Evolutionary conservation across 805 yeast species (phyloP).

Genomic region (Lipomyces spencermartinsiae): DNA sequence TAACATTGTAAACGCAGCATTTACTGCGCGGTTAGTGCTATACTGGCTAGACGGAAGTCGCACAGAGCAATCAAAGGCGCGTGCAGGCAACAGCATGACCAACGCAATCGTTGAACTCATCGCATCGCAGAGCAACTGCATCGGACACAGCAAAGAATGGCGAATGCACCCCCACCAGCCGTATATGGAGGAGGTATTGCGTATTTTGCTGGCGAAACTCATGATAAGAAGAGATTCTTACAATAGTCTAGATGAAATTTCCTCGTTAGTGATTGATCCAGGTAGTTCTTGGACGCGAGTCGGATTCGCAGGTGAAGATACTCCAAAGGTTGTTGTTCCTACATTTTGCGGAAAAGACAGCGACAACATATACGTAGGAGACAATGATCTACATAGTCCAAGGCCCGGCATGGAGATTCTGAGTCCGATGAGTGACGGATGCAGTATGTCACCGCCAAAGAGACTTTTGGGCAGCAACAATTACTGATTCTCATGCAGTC

Average conservation of each 20-base stretch:
- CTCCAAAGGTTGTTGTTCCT: constrained; percentile 77
- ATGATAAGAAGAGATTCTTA: constrained; percentile 8
- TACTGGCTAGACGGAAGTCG: not conserved
- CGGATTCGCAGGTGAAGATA: constrained; percentile 93
- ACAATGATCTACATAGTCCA: constrained; percentile 52
- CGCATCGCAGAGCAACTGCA: not conserved
- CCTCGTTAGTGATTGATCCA: constrained; percentile 89
- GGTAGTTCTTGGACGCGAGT: constrained; percentile 83
- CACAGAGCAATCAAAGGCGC: too few species aligned
- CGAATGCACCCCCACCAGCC: constrained; percentile 38
- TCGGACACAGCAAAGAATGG: constrained; percentile 25
- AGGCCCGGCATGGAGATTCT: constrained; percentile 45
- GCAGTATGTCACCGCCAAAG: constrained; percentile 25
- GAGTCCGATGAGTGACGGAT: constrained; percentile 48
- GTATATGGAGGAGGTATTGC: constrained; percentile 42
- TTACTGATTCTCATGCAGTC: constrained; percentile 28
- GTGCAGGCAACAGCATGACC: not conserved
- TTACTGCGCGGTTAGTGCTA: not conserved
- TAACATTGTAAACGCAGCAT: not conserved
- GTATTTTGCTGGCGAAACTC: not conserved
- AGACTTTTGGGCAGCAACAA: not conserved
- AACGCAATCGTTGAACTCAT: not conserved
- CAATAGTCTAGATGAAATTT: constrained; percentile 68
- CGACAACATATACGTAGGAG: constrained; percentile 47
- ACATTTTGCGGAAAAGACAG: constrained; percentile 61